These are phyloP conservation scores for Alliaria petiolata DNA, from an alignment of 345 rosid genomes.

Conservation along the genomic window DNA sequence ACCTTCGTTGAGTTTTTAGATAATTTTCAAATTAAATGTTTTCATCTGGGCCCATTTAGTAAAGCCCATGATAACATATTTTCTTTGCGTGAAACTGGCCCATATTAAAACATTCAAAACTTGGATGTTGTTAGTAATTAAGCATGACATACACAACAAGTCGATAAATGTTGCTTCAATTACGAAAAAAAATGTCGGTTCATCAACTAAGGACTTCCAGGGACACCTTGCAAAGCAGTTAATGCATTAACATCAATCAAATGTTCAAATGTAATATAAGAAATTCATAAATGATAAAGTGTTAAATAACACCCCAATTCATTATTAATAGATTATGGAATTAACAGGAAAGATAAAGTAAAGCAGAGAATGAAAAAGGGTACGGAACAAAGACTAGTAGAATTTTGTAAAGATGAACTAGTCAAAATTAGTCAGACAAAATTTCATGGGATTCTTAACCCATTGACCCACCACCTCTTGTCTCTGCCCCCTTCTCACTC, in stretches of 20 bases:
- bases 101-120: neutral
- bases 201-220: neutral
- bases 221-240: neutral
- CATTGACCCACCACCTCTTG: conserved; percentile 26
- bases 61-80: neutral
- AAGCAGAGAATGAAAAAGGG: neutral
- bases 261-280: too few species aligned
- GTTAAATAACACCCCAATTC: neutral
- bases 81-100: neutral
- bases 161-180: neutral
- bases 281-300: neutral
- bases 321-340: neutral
- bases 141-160: neutral
- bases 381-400: neutral
- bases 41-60: neutral
- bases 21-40: neutral
- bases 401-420: neutral
- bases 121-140: neutral
- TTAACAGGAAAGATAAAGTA: neutral
- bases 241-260: neutral
- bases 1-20: neutral
- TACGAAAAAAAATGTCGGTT: neutral
- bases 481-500: neutral
- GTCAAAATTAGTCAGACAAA: conserved; percentile 26
- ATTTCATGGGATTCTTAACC: conserved; percentile 31